Evolutionary conservation across 2,329 filamentous ascomycete species (phyloP).

Genomic region (Colletotrichum chlorophyti): DNA sequence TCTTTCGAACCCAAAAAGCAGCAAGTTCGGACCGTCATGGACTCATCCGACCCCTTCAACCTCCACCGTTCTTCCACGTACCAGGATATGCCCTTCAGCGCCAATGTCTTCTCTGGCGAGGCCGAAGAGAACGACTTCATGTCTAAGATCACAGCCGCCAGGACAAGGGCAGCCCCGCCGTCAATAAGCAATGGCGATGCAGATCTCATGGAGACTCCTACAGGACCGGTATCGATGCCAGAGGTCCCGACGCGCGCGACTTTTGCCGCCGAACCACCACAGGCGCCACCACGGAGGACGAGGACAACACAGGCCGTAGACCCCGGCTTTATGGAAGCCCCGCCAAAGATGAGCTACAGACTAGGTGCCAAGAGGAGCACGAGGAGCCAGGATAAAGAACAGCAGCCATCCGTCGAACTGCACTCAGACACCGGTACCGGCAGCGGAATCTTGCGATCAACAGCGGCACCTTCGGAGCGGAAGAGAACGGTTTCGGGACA

Average conservation of each 20-base stretch:
- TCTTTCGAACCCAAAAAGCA: conserved; percentile 52
- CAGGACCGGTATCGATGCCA: conserved; percentile 49
- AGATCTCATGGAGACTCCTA: conserved; percentile 71
- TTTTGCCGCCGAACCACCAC: conserved; percentile 51
- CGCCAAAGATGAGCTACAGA: conserved; percentile 69
- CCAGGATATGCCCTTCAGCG: conserved; percentile 46
- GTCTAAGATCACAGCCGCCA: conserved; percentile 60
- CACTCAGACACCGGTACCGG: conserved; percentile 48
- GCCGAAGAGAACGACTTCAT: conserved; percentile 61
- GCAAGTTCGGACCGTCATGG: conserved; percentile 43
- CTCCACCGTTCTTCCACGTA: conserved; percentile 47
- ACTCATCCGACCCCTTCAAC: conserved; percentile 59
- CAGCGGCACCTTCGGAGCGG: conserved; percentile 65
- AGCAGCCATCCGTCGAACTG: conserved; percentile 43
- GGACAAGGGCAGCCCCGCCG: conserved; percentile 50
- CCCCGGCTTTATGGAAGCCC: conserved; percentile 59
- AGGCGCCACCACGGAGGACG: conserved; percentile 59
- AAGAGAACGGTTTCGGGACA: conserved; percentile 95
- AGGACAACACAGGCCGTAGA: conserved; percentile 61
- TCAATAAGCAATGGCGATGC: conserved; percentile 46
- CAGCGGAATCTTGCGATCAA: conserved; percentile 42
- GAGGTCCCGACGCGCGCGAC: conserved; percentile 43
- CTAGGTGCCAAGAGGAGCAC: conserved; percentile 51
- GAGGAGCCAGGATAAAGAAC: conserved; percentile 45
- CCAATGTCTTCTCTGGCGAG: conserved; percentile 48